Base-by-base conservation (phyloP, 2,329 filamentous ascomycete genomes). In the Trichoderma atrobrunneum region DNA sequence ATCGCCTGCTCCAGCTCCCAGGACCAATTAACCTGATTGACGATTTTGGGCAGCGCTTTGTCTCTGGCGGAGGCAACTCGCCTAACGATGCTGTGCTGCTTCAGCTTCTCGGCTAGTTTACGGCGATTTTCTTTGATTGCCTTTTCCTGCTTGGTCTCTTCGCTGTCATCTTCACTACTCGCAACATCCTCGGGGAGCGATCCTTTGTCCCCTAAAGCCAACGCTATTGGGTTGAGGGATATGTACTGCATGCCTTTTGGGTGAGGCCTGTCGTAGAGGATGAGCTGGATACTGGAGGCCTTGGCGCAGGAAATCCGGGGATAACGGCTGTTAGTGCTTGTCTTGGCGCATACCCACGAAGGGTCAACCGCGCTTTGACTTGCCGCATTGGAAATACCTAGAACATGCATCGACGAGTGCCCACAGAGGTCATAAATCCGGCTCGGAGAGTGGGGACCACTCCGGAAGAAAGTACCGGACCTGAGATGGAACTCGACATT, bases 21-120 rank as follows among this genome's bases (percentile, higher is more conserved):
- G 0, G 95, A 94, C 87, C 96, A 99, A 78, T 99, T 99, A 80
- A 98, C 92, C 82, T 98, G 95, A 77, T 95, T 94, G 75, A 98
- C 88, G 72, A 98, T 95, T 71, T 89, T 90, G 5, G 91, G 88
- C 34, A 99, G 85, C 1, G 93, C 92, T 74, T 90, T 88, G 80
- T 99, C 96, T 77, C 97, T 95, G 73, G 91, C 88, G 1, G 95
- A 96, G 3, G 91, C 89, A 3, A 89, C 84, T 78, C 93, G 93
- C 75, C 90, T 90, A 69, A 93, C 85, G 5, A 99, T 94, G 2
- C 92, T 95, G 80, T 99, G 97, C 74, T 94, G 87, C 78, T 92
- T 94, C 63, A 98, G 84, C 81, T 98, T 98, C 76, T 97, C 90
- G 5, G 96, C 90, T 54, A 99, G 84, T 69, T 88, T 88, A 75